phyloP scores from a whole-genome alignment of 768 basidiomycete species.

The Thelephora ganbajun region DNA sequence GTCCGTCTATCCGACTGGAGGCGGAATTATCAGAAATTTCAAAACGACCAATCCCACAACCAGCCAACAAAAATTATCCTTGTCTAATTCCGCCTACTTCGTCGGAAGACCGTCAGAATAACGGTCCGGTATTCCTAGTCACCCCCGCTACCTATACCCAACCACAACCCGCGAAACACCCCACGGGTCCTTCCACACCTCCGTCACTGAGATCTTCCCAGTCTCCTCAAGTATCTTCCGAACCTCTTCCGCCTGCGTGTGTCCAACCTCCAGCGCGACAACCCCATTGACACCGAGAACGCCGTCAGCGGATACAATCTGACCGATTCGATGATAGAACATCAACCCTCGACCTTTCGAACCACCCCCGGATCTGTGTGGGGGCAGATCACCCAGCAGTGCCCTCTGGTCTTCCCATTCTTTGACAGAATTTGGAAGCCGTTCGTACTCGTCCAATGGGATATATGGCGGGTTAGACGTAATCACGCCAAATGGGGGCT shows the following conservation, averaged over 20 bases:
- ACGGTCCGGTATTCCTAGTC: not conserved
- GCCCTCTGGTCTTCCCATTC: conserved; percentile 73
- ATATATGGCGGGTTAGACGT: conserved; percentile 88
- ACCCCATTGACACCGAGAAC: conserved; percentile 38
- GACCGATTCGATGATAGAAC: conserved; percentile 62
- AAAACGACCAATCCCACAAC: no score
- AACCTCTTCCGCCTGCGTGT: conserved; percentile 54
- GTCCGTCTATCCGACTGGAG: no score
- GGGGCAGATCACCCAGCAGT: conserved; percentile 51
- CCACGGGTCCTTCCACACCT: conserved; percentile 77
- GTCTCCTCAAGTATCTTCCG: conserved; percentile 35
- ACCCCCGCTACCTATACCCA: conserved; percentile 12
- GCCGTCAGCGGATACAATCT: conserved; percentile 34
- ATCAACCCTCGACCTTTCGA: conserved; percentile 34
- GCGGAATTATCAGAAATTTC: no score
- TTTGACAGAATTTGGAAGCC: conserved; percentile 54
- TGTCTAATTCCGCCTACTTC: no score
- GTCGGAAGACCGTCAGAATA: no score
- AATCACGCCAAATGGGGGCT: conserved; percentile 53
- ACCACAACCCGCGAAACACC: conserved; percentile 60
- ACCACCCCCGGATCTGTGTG: conserved; percentile 19
- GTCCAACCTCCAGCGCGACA: conserved; percentile 72
- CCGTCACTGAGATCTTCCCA: conserved; percentile 31
- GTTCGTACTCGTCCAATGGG: conserved; percentile 44
- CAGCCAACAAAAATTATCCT: no score